Evolutionary conservation across 2,329 filamentous ascomycete genomes (phyloP).

Genomic region (Trichoderma simmonsii): DNA sequence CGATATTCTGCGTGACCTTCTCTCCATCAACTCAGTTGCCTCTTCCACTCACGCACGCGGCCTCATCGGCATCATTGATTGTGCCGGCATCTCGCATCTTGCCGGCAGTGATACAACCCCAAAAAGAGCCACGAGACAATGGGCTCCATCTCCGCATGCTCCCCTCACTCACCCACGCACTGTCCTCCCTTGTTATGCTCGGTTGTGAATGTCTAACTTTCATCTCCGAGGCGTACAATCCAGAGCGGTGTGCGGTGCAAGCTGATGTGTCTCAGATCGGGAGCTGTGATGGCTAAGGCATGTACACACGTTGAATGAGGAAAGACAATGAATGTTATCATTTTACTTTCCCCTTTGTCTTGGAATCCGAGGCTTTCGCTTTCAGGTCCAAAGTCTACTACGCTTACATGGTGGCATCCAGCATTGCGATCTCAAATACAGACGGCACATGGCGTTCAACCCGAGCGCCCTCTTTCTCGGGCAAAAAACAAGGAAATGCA

Average conservation of each 20-base stretch:
- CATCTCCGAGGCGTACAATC: neutral
- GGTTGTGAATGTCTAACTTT: neutral
- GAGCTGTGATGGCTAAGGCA: neutral
- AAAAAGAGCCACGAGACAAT: slow-evolving; percentile 1
- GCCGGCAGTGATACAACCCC: neutral
- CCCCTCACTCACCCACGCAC: neutral
- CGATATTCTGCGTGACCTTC: neutral
- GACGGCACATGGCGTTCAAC: neutral
- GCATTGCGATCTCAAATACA: neutral
- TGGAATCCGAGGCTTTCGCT: neutral
- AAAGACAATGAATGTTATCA: neutral
- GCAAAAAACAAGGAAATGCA: neutral
- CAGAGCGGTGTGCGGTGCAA: neutral
- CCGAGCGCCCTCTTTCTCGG: neutral
- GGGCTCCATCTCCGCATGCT: neutral
- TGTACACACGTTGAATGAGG: neutral
- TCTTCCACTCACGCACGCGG: neutral
- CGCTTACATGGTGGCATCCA: neutral
- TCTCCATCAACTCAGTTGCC: neutral
- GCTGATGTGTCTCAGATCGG: neutral
- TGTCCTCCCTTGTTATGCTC: neutral
- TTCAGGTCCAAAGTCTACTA: neutral
- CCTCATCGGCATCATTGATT: neutral
- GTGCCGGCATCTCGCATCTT: neutral
- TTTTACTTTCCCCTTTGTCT: neutral